Evolutionary conservation across 345 rosid genomes (phyloP).

Genomic region (Corymbia maculata): DNA sequence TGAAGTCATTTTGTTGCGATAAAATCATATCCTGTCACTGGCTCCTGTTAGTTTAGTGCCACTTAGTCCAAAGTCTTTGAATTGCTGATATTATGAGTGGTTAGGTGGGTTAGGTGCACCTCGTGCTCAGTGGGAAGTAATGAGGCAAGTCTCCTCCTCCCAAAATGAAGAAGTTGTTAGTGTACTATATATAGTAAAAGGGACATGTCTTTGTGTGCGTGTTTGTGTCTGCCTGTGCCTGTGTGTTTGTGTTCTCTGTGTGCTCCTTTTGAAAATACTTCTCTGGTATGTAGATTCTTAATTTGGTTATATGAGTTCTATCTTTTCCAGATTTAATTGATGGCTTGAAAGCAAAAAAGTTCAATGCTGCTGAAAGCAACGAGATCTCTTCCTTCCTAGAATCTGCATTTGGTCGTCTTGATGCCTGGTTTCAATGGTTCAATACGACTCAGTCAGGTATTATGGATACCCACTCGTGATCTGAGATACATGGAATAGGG

Average conservation of each 20-base stretch:
- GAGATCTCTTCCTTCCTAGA: slow-evolving; percentile 62
- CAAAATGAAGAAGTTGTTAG: neutral
- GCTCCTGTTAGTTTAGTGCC: neutral
- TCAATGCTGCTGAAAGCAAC: slow-evolving; percentile 37
- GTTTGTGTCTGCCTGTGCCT: neutral
- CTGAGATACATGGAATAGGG: neutral
- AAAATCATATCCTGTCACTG: neutral
- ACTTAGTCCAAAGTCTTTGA: neutral
- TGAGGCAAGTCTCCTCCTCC: neutral
- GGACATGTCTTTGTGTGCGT: neutral
- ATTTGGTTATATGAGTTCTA: neutral
- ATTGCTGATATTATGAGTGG: neutral
- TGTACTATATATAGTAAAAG: neutral
- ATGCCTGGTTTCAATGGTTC: slow-evolving; percentile 91
- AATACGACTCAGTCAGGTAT: slow-evolving; percentile 79
- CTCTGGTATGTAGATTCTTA: neutral
- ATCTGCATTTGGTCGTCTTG: slow-evolving; percentile 65
- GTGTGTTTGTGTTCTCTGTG: neutral
- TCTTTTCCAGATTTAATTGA: slow-evolving; percentile 41
- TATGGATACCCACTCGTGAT: neutral
- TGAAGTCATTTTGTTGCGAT: neutral
- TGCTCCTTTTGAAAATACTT: neutral
- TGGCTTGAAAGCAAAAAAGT: slow-evolving; percentile 48
- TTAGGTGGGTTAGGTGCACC: slow-evolving; percentile 1
- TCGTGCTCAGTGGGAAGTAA: neutral